Conservation (phyloP, 2,329 filamentous ascomycete genomes). For the Mycogone perniciosa region DNA sequence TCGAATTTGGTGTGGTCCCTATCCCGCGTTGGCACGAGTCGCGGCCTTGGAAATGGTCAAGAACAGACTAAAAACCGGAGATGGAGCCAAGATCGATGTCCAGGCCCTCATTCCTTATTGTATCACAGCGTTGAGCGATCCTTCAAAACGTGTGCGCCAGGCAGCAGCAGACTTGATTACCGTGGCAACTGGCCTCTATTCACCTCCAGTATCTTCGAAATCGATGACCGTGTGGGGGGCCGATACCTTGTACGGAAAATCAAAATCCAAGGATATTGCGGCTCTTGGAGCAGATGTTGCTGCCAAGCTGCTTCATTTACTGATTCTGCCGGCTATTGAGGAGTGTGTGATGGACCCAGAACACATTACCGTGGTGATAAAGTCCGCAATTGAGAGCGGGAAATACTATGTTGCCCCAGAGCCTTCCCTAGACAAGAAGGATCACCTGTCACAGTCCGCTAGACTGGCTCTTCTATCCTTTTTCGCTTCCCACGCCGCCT, state of each 20-base stretch:
- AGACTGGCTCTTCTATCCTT: conserved; percentile 63
- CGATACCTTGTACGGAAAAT: conserved; percentile 58
- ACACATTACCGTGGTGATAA: conserved; percentile 60
- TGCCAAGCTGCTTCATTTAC: conserved; percentile 55
- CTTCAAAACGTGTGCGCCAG: conserved; percentile 67
- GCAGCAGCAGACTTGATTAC: conserved; percentile 64
- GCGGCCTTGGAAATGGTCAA: conserved; percentile 63
- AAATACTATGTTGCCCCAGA: conserved; percentile 30
- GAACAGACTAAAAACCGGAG: conserved; percentile 45
- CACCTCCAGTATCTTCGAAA: conserved; percentile 28
- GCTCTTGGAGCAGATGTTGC: conserved; percentile 54
- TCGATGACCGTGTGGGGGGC: conserved; percentile 51
- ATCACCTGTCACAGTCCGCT: conserved; percentile 51
- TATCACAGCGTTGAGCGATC: conserved; percentile 66
- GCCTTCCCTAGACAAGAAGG: conserved; percentile 43
- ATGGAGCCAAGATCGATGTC: conserved; percentile 52
- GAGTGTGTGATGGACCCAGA: conserved; percentile 77
- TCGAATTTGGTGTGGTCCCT: conserved; percentile 65
- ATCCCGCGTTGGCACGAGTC: conserved; percentile 61
- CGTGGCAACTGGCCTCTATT: conserved; percentile 47
- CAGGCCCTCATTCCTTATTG: conserved; percentile 81
- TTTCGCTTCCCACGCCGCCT: conserved; percentile 64
- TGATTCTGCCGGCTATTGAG: conserved; percentile 71
- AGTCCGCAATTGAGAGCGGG: conserved; percentile 33
- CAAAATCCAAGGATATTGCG: conserved; percentile 37